Base-by-base conservation (phyloP, 106 monocot species). In the Amphibolis antarctica region DNA sequence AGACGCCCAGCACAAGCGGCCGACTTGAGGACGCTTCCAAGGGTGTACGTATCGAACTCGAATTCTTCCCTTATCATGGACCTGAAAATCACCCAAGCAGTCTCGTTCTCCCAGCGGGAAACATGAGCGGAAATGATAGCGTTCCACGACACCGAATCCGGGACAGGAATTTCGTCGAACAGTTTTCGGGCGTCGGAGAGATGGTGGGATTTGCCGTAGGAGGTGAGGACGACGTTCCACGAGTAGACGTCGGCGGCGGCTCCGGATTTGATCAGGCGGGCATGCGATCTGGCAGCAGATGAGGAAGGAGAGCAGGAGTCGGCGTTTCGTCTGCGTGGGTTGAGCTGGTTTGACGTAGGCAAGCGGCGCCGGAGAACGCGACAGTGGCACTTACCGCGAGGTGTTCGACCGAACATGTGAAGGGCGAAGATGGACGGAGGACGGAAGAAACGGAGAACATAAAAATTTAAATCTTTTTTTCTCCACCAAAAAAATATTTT, bases 121-220 rank as follows among this genome's bases (percentile, higher is more conserved):
- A 72, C 91, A 4, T 79, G 46, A 9, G 69, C 74, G 0, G 83
- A 60, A 44, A 92, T 75, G 36, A 84, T 63, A 2, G 83, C 60
- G 62, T 92, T 92, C 86, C 86, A 86, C 21, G 92, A 79, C 46
- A 82, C 79, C 19, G 53, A 46, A 64, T 92, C 86, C 13, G 59
- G 63, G 9, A 12, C 45, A 10, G 81, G 81, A 11, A 81, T 76
- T 67, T 92, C 86, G 46, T 86, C 81, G 75, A 92, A 92, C 76
- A 92, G 54, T 42, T 75, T 76, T 28, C 53, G 42, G 42, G 83
- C 81, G 5, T 69, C 49, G 0, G 6, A 15, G 17, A 74, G 22
- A 13, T 50, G 68, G 12, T 17, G 24, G 60, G 26, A 53, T 23
- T 59, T 53, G 11, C 64, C 71, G 55, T 92, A 86, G 14, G 45